Evolutionary conservation across 2,329 filamentous ascomycete genomes (phyloP), one percentile per base, ranked within the genome.

Genomic region (Ophiostoma tasmaniense): DNA sequence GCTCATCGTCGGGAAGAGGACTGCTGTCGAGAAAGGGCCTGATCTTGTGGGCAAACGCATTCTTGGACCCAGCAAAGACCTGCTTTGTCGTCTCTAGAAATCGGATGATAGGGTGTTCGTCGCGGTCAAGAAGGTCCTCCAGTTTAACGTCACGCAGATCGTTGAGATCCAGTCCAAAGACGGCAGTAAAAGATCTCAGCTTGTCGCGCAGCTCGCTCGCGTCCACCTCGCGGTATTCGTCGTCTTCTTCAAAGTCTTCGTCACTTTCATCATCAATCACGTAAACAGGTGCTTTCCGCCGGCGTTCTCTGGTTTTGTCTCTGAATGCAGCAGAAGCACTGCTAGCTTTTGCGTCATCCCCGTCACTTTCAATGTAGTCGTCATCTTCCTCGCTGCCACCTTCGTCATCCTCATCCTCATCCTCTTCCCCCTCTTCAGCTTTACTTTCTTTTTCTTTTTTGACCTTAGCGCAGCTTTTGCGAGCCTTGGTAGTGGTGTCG

Each of bases 11-110:
- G 2, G 66, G 64, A 2, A 69, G 55, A 2, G 67, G 11, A 17
- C 66, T 69, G 62, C 70, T 68, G 35, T 71, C 70, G 0, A 71
- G 66, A 52, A 61, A 71, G 20, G 67, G 66, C 52, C 66, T 64
- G 22, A 71, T 67, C 10, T 52, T 42, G 1, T 8, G 25, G 2
- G 69, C 45, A 62, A 71, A 71, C 0, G 17, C 4, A 1, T 50
- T 45, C 3, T 33, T 28, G 4, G 50, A 28, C 7, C 33, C 35
- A 10, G 37, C 39, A 22, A 22, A 37, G 11, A 70, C 14, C 1
- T 45, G 11, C 33, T 65, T 59, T 3, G 35, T 61, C 2, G 35
- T 64, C 2, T 42, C 70, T 1, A 71, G 8, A 25, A 67, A 28
- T 17, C 35, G 39, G 11, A 28, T n/a, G 4, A 67, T 50, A 17